A percentile compares a stretch with the other conserved stretches of the same genome.
phyloP scores from a whole-genome alignment of 169 alveolate species.

The Eimeria acervulina region DNA sequence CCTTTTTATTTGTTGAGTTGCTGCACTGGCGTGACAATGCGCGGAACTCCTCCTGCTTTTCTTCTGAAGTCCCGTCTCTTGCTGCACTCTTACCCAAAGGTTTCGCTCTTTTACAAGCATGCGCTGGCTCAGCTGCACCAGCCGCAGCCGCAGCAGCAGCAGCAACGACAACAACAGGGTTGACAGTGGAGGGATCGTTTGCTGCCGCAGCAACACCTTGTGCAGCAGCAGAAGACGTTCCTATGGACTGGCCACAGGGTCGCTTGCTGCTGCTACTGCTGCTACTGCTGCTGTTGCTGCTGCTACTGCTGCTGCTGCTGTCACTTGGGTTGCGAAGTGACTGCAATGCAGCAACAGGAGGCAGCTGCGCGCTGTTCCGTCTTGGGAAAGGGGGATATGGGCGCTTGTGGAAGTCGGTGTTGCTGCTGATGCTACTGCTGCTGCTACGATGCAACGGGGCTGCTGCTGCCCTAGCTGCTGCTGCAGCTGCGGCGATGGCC shows the following conservation, averaged over 20 bases:
- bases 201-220: neutral
- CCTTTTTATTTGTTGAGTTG: neutral
- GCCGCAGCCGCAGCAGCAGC: slow-evolving; percentile 48
- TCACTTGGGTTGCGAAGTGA: neutral
- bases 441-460: slow-evolving; percentile 32
- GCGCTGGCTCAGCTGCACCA: neutral
- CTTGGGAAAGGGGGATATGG: slow-evolving; percentile 22
- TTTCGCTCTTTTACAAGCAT: neutral
- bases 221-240: neutral
- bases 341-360: slow-evolving; percentile 37
- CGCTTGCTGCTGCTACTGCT: slow-evolving; percentile 14
- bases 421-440: slow-evolving; percentile 9
- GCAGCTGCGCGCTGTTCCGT: slow-evolving; percentile 49
- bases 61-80: neutral
- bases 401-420: neutral
- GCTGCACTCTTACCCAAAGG: neutral
- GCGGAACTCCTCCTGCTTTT: neutral
- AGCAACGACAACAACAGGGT: slow-evolving; percentile 47
- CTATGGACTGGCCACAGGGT: neutral
- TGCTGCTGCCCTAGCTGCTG: slow-evolving; percentile 59
- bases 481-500: slow-evolving; percentile 34
- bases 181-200: neutral
- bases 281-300: slow-evolving; percentile 33
- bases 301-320: slow-evolving; percentile 22
- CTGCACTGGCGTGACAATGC: neutral